Evolutionary conservation across 179 eudicot species (phyloP).

Genomic region (Patellifolia procumbens): DNA sequence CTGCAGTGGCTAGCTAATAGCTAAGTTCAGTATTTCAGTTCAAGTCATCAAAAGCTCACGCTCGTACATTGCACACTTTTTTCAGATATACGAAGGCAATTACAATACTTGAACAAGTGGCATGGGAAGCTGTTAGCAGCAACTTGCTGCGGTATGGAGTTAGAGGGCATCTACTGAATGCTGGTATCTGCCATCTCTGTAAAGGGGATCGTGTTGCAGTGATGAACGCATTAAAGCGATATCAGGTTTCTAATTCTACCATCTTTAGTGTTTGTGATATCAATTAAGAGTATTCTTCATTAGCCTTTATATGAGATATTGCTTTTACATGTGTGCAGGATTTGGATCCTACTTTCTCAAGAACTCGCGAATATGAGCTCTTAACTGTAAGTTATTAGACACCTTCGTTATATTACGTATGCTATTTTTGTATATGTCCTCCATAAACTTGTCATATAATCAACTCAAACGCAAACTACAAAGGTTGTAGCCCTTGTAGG

Average conservation of each 20-base stretch:
- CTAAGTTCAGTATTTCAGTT: too few species aligned
- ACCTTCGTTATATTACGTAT: not conserved
- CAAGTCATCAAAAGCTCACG: not conserved
- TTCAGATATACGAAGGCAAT: constrained; percentile 54
- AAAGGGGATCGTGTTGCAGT: constrained; percentile 52
- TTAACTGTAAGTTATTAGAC: constrained; percentile 39
- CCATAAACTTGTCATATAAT: not conserved
- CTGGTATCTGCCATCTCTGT: constrained; percentile 67
- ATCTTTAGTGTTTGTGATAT: not conserved
- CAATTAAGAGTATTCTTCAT: not conserved
- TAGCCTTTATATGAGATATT: not conserved
- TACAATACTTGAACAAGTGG: constrained; percentile 54
- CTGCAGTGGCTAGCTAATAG: too few species aligned
- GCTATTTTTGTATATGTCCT: not conserved
- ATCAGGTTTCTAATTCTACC: constrained; percentile 38
- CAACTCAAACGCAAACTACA: too few species aligned
- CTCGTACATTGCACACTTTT: not conserved
- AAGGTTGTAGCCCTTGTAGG: too few species aligned
- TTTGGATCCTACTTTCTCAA: constrained; percentile 56
- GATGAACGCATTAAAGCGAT: constrained; percentile 44
- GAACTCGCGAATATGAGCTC: constrained; percentile 56
- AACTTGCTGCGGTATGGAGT: constrained; percentile 60
- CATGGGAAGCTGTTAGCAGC: constrained; percentile 46
- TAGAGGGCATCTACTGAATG: constrained; percentile 63
- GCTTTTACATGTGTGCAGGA: constrained; percentile 36